Evolutionary conservation across 805 yeast species (phyloP).

Genomic region (Wickerhamiella allomyrinae): DNA sequence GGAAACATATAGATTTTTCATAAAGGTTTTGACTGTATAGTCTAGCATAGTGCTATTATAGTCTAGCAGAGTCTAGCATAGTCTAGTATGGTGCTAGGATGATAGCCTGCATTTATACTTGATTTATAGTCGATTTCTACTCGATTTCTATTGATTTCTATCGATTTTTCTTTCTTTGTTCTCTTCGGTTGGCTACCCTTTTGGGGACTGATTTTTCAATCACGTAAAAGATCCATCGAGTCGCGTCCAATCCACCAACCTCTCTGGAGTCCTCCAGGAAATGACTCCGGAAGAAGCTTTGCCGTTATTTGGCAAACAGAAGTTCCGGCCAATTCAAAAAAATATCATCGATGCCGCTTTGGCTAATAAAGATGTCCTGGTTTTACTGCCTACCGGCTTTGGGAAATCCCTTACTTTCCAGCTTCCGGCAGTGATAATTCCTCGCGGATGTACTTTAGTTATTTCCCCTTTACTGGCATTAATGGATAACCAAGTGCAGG

Average conservation of each 20-base stretch:
- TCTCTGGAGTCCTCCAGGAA: too few species aligned
- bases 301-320: slow-evolving; percentile 11
- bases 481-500: slow-evolving; percentile 93
- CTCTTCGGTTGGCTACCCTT: too few species aligned
- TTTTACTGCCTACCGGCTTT: slow-evolving; percentile 96
- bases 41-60: too few species aligned
- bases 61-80: too few species aligned
- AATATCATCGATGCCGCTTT: slow-evolving; percentile 17
- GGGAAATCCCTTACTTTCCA: slow-evolving; percentile 95
- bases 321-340: slow-evolving; percentile 18
- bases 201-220: too few species aligned
- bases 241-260: too few species aligned
- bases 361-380: slow-evolving; percentile 70
- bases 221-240: too few species aligned
- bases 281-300: neutral
- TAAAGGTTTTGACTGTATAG: neutral
- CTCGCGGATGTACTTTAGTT: slow-evolving; percentile 64
- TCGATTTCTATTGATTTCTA: too few species aligned
- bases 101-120: too few species aligned
- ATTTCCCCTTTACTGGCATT: slow-evolving; percentile 86
- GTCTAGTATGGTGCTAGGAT: too few species aligned
- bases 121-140: too few species aligned
- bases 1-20: slow-evolving; percentile 21
- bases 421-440: slow-evolving; percentile 65
- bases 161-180: too few species aligned